A percentile compares a stretch with the other conserved stretches of the same genome.
phyloP scores from a whole-genome alignment of 192 early-diverging fungal species.

The Backusella liffmaniae region DNA sequence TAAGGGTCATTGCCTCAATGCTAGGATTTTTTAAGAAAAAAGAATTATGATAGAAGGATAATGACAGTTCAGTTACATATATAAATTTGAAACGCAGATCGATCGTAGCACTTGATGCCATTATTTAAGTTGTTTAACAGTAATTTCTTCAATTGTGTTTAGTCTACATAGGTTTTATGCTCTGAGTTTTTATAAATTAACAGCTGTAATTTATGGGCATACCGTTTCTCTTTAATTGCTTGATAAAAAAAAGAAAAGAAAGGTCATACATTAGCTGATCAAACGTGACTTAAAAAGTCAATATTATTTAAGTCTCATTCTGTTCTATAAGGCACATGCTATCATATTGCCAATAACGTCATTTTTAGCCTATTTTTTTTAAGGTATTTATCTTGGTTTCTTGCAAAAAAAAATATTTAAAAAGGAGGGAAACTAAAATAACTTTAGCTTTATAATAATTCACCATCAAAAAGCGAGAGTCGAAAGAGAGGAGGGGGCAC shows the following conservation, averaged over 20 bases:
- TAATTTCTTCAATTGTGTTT: too few relatives aligned
- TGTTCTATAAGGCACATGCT: not conserved
- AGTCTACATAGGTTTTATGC: too few relatives aligned
- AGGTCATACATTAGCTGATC: too few relatives aligned
- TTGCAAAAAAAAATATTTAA: not conserved
- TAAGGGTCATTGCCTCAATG: not conserved
- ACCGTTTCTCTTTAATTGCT: not conserved
- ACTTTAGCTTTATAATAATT: not conserved
- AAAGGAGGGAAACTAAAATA: not conserved
- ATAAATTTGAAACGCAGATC: not conserved
- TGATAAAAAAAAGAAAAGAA: too few relatives aligned
- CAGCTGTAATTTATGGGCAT: not conserved
- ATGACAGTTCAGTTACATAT: not conserved
- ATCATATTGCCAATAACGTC: not conserved
- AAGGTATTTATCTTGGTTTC: not conserved
- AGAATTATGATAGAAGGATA: not conserved
- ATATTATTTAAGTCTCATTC: not conserved
- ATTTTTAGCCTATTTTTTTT: not conserved
- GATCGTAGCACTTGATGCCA: not conserved
- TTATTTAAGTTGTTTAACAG: too few relatives aligned
- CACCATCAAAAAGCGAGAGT: not conserved
- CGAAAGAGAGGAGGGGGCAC: not conserved
- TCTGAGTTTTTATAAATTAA: too few relatives aligned
- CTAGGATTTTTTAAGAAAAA: not conserved
- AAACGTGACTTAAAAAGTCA: not conserved